Evolutionary conservation across 805 yeast species (phyloP), one percentile per base, ranked within the genome.

Genomic region (Sugiyamaella smithiae): DNA sequence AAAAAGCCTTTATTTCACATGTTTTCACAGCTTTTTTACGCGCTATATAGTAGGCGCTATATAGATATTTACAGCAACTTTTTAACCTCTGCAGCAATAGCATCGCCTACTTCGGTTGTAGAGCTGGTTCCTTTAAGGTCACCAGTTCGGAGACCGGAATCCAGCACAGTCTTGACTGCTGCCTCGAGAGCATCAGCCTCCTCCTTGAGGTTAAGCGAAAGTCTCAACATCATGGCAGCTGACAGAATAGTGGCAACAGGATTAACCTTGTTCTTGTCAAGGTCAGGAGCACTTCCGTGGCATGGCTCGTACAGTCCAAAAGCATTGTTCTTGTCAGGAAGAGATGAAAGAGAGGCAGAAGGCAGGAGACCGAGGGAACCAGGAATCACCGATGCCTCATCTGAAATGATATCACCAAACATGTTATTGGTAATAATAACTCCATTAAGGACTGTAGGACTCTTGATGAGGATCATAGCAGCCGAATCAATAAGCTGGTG

Each of bases 401-500:
- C 99, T 49, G 96, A 86, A 62, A 93, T 88, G 68, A 93, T 93
- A 68, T 93, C 99, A 64, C 99, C 99, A 68, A 93, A 93, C 96
- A 93, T 91, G 74, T 93, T 93, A 61, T 85, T 83, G 40, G 98
- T 91, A 65, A 93, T 81, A 44, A 93, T 81, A 45, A 93, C 78
- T 70, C 99, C 99, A 67, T 93, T 93, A 65, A 93, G 78, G 59
- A 82, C 82, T 37, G 90, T 85, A 61, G 99, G 99, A 54, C 79
- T 81, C 72, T 93, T 89, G 60, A 93, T 86, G 60, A 93, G 74
- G 64, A 91, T 91, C 99, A 93, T 93, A 44, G 99, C 98, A 46
- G 99, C 99, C 11, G 98, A 90, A 71, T 93, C 99, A 62, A 93
- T 91, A 68, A 93, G 79, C 75, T 93, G 99, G 71, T 93, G 97